These are phyloP conservation scores for Physcomitrium patens DNA, from an alignment of 225 moss, liverwort and hornwort genomes.

Conservation along the genomic window DNA sequence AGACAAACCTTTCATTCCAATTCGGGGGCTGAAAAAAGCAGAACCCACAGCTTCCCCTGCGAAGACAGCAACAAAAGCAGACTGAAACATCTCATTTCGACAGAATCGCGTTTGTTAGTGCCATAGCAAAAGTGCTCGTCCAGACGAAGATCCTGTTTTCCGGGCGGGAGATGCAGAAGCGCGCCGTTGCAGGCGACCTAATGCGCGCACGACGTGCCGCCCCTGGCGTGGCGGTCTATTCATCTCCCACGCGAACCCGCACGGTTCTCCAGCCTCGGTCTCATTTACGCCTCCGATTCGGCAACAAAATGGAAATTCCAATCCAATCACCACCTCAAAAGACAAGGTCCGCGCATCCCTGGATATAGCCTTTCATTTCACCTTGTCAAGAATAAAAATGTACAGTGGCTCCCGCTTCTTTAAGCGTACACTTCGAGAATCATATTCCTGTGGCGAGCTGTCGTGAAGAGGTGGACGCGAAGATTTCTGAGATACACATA, in stretches of 20 bases:
- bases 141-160: slow-evolving; percentile 19
- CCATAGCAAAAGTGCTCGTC: neutral
- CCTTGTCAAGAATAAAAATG: neutral
- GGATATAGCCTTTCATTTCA: neutral
- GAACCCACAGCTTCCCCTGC: neutral
- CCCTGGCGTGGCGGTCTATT: slow-evolving; percentile 16
- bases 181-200: slow-evolving; percentile 10
- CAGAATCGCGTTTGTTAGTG: neutral
- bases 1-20: slow-evolving; percentile 15
- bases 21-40: neutral
- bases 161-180: neutral
- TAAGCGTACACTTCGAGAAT: neutral
- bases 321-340: neutral
- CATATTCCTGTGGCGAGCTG: no score
- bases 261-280: neutral
- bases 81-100: neutral
- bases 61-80: no score
- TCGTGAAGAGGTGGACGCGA: no score
- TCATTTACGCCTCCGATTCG: neutral
- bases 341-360: slow-evolving; percentile 11
- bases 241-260: neutral
- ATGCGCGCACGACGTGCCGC: slow-evolving; percentile 28
- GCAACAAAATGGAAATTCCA: neutral
- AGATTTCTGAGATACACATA: no score
- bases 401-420: slow-evolving; percentile 3